Base-by-base conservation (phyloP, 345 rosid genomes). In the Hibiscus tridactylites region DNA sequence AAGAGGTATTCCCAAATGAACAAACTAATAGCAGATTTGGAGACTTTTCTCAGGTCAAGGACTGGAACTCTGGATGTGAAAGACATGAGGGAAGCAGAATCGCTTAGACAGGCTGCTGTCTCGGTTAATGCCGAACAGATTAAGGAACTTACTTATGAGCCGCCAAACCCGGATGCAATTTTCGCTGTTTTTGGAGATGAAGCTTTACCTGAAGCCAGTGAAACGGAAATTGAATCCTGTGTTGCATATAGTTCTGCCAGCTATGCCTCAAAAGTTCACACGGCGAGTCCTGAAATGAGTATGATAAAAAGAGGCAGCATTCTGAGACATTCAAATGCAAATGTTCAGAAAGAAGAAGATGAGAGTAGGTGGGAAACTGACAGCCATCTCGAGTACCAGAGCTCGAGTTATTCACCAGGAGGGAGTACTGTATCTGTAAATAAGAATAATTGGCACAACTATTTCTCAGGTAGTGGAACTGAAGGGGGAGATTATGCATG, bases 281-380 rank as follows among this genome's bases (percentile, higher is more conserved):
- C 79, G 0, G 82, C 85, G 54, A 85, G 88, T 78, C 88, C 90
- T 3, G 87, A 83, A 79, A 75, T 64, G 61, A 75, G 79, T 65
- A 58, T 29, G 21, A 37, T 71, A n/a, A 66, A 53, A 35, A 79
- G 65, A 72, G 83, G 77, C 58, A 57, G 63, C 68, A 61, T 59
- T 70, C 74, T 58, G 58, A 78, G 81, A 74, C 79, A 80, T 75
- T 70, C 83, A 8, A 54, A 67, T 57, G 81, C 73, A 15, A 84
- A 17, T 63, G 26, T 58, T 33, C 75, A 84, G 8, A 71, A 84
- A 0, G 91, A 91, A 78, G 96, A 92, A 67, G 96, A 89, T 57
- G 98, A 92, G 73, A 95, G 99, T 64, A 96, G 88, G 39, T 95
- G 99, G 99, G 97, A 95, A 84, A 89, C 97, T 10, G 96, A 83